Conservation (phyloP, 495 filamentous ascomycete genomes). For the Tuber calosporum region DNA sequence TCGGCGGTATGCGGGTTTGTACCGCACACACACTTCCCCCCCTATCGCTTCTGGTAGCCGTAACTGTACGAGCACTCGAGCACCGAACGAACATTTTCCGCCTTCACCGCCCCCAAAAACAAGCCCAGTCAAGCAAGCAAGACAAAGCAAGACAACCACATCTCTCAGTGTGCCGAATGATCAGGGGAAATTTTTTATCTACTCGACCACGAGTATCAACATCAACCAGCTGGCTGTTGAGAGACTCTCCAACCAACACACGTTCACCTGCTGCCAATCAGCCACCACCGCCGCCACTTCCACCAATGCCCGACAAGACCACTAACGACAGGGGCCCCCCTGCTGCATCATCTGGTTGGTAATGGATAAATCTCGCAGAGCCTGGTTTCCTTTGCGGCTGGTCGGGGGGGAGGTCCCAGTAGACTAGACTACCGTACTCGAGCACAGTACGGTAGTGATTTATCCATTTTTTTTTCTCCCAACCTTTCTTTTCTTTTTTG, state of each 20-base stretch:
- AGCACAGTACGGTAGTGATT: background rate
- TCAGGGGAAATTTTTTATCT: background rate
- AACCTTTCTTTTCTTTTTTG: background rate
- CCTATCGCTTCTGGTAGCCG: background rate
- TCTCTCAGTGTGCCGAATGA: background rate
- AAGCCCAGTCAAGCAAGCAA: background rate
- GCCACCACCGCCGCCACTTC: background rate
- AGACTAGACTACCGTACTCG: no score
- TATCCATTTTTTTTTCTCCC: background rate
- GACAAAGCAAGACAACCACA: background rate
- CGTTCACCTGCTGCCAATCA: background rate
- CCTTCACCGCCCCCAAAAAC: no score
- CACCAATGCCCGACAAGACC: background rate
- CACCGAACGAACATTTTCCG: no score
- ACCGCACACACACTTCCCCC: background rate
- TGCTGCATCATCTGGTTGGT: background rate
- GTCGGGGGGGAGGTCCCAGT: no score
- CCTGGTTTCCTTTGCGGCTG: background rate
- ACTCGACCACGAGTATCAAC: no score
- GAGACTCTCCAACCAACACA: background rate
- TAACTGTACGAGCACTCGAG: background rate
- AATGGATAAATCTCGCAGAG: background rate
- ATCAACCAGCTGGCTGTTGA: no score
- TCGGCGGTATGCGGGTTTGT: background rate
- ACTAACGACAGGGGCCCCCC: background rate